Conservation (phyloP, 768 basidiomycete genomes). For the Pulveroboletus sp. region DNA sequence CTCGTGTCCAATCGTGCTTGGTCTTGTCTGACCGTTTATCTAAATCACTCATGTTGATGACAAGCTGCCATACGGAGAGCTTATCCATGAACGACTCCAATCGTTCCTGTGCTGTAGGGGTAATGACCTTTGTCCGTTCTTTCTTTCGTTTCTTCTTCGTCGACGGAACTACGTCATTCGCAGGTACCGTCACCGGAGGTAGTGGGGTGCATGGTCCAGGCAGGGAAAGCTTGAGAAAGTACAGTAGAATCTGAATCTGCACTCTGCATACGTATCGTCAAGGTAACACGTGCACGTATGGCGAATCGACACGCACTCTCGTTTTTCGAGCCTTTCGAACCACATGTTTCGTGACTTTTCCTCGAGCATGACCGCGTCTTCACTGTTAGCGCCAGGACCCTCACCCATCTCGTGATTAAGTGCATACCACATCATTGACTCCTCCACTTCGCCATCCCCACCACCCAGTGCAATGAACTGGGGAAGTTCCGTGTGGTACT, state of each 20-base stretch:
- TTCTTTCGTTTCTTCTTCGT: slow-evolving; percentile 32
- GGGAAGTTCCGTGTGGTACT: slow-evolving; percentile 65
- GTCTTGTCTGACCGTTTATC: slow-evolving; percentile 17
- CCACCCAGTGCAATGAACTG: slow-evolving; percentile 57
- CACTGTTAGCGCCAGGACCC: slow-evolving; percentile 17
- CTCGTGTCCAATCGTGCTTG: slow-evolving; percentile 71
- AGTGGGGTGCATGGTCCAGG: slow-evolving; percentile 41
- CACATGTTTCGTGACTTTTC: slow-evolving; percentile 54
- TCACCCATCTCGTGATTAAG: slow-evolving; percentile 53
- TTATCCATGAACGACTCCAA: slow-evolving; percentile 78
- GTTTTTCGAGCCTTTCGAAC: slow-evolving; percentile 64
- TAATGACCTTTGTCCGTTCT: slow-evolving; percentile 18
- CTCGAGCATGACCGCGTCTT: slow-evolving; percentile 36
- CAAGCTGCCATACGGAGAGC: slow-evolving; percentile 74
- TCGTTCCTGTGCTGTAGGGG: slow-evolving; percentile 42
- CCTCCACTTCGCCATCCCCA: slow-evolving; percentile 63
- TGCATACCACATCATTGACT: slow-evolving; percentile 76
- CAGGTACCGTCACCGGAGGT: slow-evolving; percentile 25
- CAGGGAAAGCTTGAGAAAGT: slow-evolving; percentile 62
- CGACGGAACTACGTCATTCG: slow-evolving; percentile 23
- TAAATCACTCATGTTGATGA: slow-evolving; percentile 38
- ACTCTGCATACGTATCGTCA: slow-evolving; percentile 43
- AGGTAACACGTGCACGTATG: background rate
- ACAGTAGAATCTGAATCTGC: slow-evolving; percentile 72
- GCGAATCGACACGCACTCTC: slow-evolving; percentile 47